Percentiles rank a stretch among this genome's conserved stretches.
Evolutionary conservation across 2,329 filamentous ascomycete species (phyloP).

Genomic region (Clonostachys rhizophaga): DNA sequence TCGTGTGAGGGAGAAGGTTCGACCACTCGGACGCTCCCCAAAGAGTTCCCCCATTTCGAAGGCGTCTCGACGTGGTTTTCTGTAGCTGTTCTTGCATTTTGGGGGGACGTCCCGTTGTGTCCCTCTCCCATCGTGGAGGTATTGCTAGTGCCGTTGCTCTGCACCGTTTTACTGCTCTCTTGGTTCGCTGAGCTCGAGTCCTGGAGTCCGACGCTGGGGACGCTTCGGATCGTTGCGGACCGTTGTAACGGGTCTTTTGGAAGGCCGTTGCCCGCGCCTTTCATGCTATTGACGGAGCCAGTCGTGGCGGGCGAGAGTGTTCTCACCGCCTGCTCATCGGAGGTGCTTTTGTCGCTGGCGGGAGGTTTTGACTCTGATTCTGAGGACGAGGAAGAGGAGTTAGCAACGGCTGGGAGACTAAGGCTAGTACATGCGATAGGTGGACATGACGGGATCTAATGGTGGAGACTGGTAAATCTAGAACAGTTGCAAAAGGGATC

Average conservation of each 20-base stretch:
- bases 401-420: no score
- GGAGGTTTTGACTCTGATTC: no score
- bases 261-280: constrained; percentile 11
- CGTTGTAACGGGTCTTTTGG: constrained; percentile 24
- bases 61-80: constrained; percentile 11
- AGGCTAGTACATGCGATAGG: no score
- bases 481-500: background rate
- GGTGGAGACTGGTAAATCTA: no score
- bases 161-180: constrained; percentile 28
- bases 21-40: constrained; percentile 16
- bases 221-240: constrained; percentile 49
- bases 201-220: constrained; percentile 48
- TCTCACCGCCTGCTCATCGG: constrained; percentile 15
- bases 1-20: constrained; percentile 19
- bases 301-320: constrained; percentile 30
- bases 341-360: no score
- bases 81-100: constrained; percentile 2
- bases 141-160: constrained; percentile 41
- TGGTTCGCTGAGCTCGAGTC: constrained; percentile 39
- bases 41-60: constrained; percentile 21
- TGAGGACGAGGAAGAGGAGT: no score
- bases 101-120: constrained; percentile 21
- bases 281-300: constrained; percentile 34
- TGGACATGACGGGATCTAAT: no score
- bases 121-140: constrained; percentile 33